Evolutionary conservation across 768 basidiomycete species (phyloP).

Genomic region (Leucocoprinus leucothites): DNA sequence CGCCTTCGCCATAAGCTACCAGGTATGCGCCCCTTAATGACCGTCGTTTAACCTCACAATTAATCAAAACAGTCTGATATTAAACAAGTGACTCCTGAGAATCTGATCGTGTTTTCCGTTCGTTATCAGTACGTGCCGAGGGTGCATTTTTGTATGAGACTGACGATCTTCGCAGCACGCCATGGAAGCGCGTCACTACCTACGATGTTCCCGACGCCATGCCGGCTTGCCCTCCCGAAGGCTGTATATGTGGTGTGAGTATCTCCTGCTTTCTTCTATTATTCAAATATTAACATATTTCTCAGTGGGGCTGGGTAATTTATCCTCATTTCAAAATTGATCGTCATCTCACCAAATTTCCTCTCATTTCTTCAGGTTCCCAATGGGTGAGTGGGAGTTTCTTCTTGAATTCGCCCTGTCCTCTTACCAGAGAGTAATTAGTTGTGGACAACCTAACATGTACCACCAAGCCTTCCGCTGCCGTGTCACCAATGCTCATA

Average conservation of each 20-base stretch:
- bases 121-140: conserved; percentile 37
- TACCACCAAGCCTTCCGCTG: conserved; percentile 46
- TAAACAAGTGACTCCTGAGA: conserved; percentile 40
- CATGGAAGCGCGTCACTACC: conserved; percentile 45
- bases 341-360: not conserved
- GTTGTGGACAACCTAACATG: conserved; percentile 55
- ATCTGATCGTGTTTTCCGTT: conserved; percentile 52
- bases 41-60: not conserved
- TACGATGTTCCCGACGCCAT: conserved; percentile 47
- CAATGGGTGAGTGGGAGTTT: conserved; percentile 30
- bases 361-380: conserved; percentile 26
- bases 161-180: conserved; percentile 33
- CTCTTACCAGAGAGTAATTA: no score
- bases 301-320: conserved; percentile 53
- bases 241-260: conserved; percentile 52
- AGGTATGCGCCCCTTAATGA: conserved; percentile 24
- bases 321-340: not conserved
- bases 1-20: conserved; percentile 54
- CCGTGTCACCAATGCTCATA: conserved; percentile 42
- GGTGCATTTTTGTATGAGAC: not conserved
- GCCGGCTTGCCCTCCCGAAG: conserved; percentile 47
- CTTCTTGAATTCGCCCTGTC: not conserved
- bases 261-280: not conserved
- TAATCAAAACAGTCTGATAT: conserved; percentile 46
- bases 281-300: conserved; percentile 5